Conservation (phyloP, 441 rosid species). For the Erysimum pusillum region DNA sequence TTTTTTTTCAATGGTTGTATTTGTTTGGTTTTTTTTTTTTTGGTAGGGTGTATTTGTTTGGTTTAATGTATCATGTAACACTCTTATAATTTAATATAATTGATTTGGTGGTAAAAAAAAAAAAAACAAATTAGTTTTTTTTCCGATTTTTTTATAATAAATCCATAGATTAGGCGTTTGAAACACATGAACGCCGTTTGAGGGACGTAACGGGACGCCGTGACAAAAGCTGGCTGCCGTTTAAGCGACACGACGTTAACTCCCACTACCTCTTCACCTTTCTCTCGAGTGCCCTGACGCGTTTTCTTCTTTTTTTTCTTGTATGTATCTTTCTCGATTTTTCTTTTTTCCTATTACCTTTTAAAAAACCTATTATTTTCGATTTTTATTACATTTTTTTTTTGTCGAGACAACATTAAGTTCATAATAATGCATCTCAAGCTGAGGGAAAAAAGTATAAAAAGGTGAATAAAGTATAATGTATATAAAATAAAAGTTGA, state of each 20-base stretch:
- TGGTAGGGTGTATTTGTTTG: too few relatives aligned
- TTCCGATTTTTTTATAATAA: not conserved
- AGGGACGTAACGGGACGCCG: conserved; percentile 40
- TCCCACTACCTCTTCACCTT: conserved; percentile 45
- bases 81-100: too few relatives aligned
- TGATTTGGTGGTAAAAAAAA: too few relatives aligned
- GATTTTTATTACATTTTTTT: not conserved
- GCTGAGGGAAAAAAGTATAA: not conserved
- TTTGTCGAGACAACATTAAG: too few relatives aligned
- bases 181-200: conserved; percentile 38
- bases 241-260: conserved; percentile 48
- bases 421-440: not conserved
- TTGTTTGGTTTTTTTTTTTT: too few relatives aligned
- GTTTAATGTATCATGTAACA: too few relatives aligned
- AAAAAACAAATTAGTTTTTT: not conserved
- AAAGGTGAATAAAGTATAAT: too few relatives aligned
- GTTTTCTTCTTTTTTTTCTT: conserved; percentile 38
- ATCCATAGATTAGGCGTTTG: not conserved
- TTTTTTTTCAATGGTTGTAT: too few relatives aligned
- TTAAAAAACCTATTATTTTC: not conserved
- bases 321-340: conserved; percentile 17
- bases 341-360: not conserved
- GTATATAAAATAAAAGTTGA: not conserved
- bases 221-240: conserved; percentile 47
- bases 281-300: conserved; percentile 49